Evolutionary conservation across 805 yeast species (phyloP), one percentile per base, ranked within the genome.

Genomic region (Zygotorulaspora chibaensis): DNA sequence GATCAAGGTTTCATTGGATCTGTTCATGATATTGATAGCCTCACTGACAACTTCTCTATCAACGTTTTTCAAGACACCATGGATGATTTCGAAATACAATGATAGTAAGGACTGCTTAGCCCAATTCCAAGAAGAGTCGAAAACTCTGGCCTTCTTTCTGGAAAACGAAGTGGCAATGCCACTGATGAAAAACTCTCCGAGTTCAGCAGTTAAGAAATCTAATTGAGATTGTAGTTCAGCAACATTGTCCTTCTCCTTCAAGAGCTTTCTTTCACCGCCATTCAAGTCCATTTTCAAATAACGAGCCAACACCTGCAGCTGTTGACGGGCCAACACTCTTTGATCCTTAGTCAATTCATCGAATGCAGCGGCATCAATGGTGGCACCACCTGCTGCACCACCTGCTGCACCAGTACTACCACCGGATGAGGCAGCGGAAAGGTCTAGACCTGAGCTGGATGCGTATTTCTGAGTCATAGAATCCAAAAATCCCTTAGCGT

Each of bases 51-150:
- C 89, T 73, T 93, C 96, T 68, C 99, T 82, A 69, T 93, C 98
- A 55, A 93, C 85, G 49, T 87, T 83, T 80, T 68, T 84, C 51
- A 89, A 78, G 54, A 87, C 84, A 67, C 99, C 99, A 68, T 93
- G 95, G 58, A 93, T 89, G 61, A 93, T 89, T 70, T 93, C 97
- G 66, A 80, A 93, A 73, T 87, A 93, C 87, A 93, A 84, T 40
- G 89, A 80, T 58, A 93, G 74, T 50, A 93, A 86, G 67, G 93
- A 96, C 75, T 93, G 99, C 70, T 97, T 87, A 39, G 98, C 97
- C 99, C 99, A 93, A 71, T 95, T 95, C 99, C 99, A 93, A 71
- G 90, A 89, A 17, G 97, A 89, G 71, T 93, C 98, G 69, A 91
- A 93, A 44, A 84, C 82, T 74, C 99, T 86, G 25, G 97, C 96